phyloP scores from a whole-genome alignment of 139 green algal species.

The Yamagishiella unicocca region DNA sequence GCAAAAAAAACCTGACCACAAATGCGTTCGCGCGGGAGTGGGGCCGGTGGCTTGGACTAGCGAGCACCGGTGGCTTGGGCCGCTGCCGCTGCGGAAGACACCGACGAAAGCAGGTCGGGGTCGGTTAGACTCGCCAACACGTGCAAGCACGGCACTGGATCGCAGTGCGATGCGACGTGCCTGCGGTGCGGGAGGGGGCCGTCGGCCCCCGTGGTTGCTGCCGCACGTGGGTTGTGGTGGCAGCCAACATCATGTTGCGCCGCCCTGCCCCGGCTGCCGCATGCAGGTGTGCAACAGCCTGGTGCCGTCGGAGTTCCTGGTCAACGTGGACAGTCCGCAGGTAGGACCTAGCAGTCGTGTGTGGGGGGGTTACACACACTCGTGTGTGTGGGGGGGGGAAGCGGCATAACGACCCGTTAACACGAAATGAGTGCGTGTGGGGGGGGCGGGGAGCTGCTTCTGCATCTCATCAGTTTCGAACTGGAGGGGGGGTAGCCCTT shows the following conservation, averaged over 20 bases:
- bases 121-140: too few relatives aligned
- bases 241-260: background rate
- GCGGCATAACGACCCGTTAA: background rate
- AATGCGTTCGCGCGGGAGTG: too few relatives aligned
- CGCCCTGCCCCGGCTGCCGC: background rate
- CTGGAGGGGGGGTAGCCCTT: background rate
- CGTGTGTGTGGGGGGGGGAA: background rate
- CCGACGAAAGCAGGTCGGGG: too few relatives aligned
- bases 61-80: too few relatives aligned
- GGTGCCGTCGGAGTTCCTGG: slow-evolving; percentile 27
- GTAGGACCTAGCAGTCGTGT: background rate
- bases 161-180: too few relatives aligned
- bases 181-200: too few relatives aligned
- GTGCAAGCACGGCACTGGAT: too few relatives aligned
- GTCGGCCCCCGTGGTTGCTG: too few relatives aligned
- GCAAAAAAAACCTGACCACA: too few relatives aligned
- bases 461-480: background rate
- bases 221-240: too few relatives aligned
- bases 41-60: too few relatives aligned
- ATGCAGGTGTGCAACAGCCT: slow-evolving; percentile 12
- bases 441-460: background rate
- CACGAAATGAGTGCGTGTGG: background rate
- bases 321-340: slow-evolving; percentile 35
- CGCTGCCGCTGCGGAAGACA: too few relatives aligned
- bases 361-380: background rate